phyloP scores from a whole-genome alignment of 352 stramenopile species.

The Bremia lactucae region DNA sequence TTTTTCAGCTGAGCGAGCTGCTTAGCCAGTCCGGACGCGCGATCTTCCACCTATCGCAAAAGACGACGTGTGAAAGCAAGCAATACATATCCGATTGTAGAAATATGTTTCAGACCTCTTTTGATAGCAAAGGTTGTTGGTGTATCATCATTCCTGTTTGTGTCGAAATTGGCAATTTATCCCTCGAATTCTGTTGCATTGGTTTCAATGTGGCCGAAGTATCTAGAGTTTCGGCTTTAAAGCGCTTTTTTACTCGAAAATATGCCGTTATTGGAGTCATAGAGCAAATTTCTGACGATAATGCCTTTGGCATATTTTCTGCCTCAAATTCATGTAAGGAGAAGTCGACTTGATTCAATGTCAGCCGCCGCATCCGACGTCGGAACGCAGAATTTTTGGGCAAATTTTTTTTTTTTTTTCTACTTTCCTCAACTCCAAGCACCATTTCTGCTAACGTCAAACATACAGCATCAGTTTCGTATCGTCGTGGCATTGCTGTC shows the following conservation, averaged over 20 bases:
- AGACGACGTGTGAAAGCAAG: not conserved
- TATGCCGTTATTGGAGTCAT: not conserved
- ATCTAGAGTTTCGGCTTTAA: constrained; percentile 1
- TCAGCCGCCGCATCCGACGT: constrained; percentile 21
- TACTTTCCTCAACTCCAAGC: constrained; percentile 3
- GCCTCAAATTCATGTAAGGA: constrained; percentile 6
- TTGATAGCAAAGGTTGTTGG: constrained; percentile 17
- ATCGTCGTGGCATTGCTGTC: constrained; percentile 1
- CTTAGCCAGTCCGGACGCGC: constrained; percentile 28
- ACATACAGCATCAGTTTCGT: constrained; percentile 19
- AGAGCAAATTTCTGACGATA: not conserved
- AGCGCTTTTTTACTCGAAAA: constrained; percentile 7
- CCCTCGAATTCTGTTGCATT: constrained; percentile 3
- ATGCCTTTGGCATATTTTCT: not conserved
- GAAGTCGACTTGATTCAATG: constrained; percentile 18
- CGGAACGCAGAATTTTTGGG: constrained; percentile 14
- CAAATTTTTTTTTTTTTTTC: not conserved
- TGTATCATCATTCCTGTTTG: not conserved
- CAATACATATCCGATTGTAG: not conserved
- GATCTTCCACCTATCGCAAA: constrained; percentile 32
- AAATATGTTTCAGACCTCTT: constrained; percentile 15
- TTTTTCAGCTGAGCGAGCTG: constrained; percentile 31
- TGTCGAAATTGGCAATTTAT: not conserved
- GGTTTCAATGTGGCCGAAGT: not conserved
- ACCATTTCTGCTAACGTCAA: constrained; percentile 18